Percentiles rank a stretch among this genome's conserved stretches.
phyloP scores from a whole-genome alignment of 169 alveolate species.

The Eimeria tenella region DNA sequence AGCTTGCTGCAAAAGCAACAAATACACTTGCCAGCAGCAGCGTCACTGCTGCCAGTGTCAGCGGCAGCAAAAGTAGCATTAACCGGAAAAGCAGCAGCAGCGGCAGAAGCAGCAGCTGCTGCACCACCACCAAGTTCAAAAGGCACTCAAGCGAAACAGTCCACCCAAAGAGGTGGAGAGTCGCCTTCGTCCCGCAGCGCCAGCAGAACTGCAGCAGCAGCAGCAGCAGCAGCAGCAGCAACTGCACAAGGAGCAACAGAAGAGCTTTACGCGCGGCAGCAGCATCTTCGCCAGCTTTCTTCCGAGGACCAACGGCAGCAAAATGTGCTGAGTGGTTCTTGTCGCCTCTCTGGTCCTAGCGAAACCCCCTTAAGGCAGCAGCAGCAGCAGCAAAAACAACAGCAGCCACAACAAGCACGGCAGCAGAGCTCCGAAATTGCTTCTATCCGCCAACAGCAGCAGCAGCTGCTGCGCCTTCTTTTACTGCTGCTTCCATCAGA shows the following conservation, averaged over 20 bases:
- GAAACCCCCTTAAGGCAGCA: background rate
- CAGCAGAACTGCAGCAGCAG: no score
- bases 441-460: background rate
- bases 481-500: background rate
- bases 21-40: background rate
- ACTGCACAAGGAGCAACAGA: no score
- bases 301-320: no score
- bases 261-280: no score
- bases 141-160: no score
- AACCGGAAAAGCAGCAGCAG: background rate
- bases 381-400: background rate
- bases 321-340: no score
- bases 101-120: background rate
- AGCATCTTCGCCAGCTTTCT: no score
- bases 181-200: no score
- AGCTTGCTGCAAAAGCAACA: background rate
- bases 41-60: background rate
- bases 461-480: background rate
- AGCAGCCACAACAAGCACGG: background rate
- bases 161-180: no score
- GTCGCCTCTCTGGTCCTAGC: no score
- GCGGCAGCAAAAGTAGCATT: background rate
- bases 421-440: background rate
- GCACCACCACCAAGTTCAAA: no score
- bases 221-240: no score